Base-by-base conservation (phyloP, 23 red algal genomes). In the Gracilariopsis chorda region DNA sequence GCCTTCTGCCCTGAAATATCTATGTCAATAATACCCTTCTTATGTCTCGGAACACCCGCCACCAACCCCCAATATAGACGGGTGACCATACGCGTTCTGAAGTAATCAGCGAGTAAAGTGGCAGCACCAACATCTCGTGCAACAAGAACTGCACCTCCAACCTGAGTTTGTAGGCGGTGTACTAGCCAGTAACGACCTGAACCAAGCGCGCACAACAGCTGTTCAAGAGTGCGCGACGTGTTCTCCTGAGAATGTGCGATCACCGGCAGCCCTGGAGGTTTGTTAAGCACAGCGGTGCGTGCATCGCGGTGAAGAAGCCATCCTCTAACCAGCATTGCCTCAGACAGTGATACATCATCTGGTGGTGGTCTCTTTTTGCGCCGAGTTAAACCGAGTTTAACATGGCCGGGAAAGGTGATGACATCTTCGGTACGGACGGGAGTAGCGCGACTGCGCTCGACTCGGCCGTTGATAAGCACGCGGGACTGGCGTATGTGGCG, bases 51-150 rank as follows among this genome's bases (percentile, higher is more conserved):
- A 11, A 69, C 59, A 9, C 92, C 92, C 29, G 43, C 69, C 6
- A 94, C 92, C 7, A 94, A 52, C 28, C 61, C 92, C 92, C 92
- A 94, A 53, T 88, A 94, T 24, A 51, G 11, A 58, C 86, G 86
- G 19, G 34, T 39, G 47, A 94, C 78, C 51, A 84, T 52, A 7
- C 92, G 52, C 13, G 45, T 56, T 78, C 82, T 25, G 53, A 94
- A 88, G 51, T 42, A 33, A 12, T 87, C 78, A 2, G 92, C 41
- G 12, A 94, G 41, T 21, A 80, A 24, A 35, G 48, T 43, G 32
- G 83, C 92, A 7, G 92, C 82, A 16, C 78, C 52, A 19, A 87
- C 82, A 83, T 94, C 82, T 23, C 92, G 57, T 11, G 92, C 92
- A 24, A 94, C 55, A 24, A 87, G 20, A 35, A 94, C 84, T 4